Percentiles rank a stretch among this genome's conserved stretches.
Evolutionary conservation across 345 rosid genomes (phyloP).

Genomic region (Psidium friedrichsthalianum): DNA sequence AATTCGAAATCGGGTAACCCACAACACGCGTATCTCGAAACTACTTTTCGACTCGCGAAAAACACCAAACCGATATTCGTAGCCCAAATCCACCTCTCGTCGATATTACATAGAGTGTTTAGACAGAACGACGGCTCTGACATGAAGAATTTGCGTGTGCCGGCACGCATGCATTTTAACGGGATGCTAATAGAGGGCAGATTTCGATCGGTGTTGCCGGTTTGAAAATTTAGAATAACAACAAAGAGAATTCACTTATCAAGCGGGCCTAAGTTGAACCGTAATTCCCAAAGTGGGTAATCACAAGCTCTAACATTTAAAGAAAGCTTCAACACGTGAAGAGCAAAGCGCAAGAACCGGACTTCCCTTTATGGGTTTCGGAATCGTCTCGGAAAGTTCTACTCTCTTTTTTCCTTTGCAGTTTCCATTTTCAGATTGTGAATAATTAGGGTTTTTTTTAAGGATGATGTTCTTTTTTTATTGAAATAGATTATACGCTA

Average conservation of each 20-base stretch:
- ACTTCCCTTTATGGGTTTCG: neutral
- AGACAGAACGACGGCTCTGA: neutral
- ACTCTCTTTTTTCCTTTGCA: fast-evolving
- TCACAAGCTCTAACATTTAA: neutral
- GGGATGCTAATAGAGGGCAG: neutral
- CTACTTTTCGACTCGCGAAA: neutral
- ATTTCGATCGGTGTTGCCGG: neutral
- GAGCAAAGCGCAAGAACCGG: neutral
- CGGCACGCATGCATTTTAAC: neutral
- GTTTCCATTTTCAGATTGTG: neutral
- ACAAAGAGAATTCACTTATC: neutral
- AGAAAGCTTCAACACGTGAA: neutral
- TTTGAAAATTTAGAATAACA: neutral
- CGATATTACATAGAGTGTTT: neutral
- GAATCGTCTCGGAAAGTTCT: neutral
- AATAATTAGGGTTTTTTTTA: neutral
- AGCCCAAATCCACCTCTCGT: neutral
- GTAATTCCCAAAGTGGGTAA: neutral
- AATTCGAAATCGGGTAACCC: fast-evolving
- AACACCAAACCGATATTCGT: neutral
- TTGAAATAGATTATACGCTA: neutral
- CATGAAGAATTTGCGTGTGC: neutral
- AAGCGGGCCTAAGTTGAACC: neutral
- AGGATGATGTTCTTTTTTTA: too few relatives aligned
- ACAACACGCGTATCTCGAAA: fast-evolving